These are phyloP conservation scores for Aspergillus taichungensis DNA, from an alignment of 495 filamentous ascomycete species.

Conservation along the genomic window DNA sequence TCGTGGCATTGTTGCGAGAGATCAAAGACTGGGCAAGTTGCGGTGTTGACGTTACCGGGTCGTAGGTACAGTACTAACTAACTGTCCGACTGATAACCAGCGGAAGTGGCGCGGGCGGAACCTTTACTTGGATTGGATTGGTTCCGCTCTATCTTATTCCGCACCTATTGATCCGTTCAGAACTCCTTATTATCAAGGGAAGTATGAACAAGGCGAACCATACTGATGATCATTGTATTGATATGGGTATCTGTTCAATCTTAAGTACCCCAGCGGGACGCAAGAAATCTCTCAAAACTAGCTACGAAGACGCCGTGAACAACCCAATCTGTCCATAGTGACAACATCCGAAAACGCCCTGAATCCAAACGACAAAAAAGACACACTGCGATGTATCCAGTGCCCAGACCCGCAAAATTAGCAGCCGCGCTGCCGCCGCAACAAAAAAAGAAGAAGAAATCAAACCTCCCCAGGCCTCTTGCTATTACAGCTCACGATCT, in stretches of 20 bases:
- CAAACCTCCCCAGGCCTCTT: constrained; percentile 69
- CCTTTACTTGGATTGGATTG: neutral
- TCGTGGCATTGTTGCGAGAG: constrained; percentile 26
- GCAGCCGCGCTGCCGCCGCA: neutral
- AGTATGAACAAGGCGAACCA: neutral
- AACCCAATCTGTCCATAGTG: neutral
- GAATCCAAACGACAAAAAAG: too few species aligned
- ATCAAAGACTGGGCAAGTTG: too few species aligned
- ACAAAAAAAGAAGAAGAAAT: neutral
- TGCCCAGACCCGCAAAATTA: neutral
- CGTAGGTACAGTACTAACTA: too few species aligned
- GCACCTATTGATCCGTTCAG: too few species aligned
- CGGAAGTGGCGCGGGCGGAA: neutral
- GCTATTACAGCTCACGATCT: constrained; percentile 94
- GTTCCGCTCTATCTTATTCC: too few species aligned
- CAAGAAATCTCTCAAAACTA: neutral
- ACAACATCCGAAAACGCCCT: too few species aligned
- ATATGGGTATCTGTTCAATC: constrained; percentile 6
- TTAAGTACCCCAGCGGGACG: neutral
- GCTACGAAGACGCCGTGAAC: constrained; percentile 9
- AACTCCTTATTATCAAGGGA: neutral
- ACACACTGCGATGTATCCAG: too few species aligned
- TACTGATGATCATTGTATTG: neutral
- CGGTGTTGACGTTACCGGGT: too few species aligned
- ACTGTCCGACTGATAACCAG: neutral